These are phyloP conservation scores for Colletotrichum spaethianum DNA, from an alignment of 2,329 filamentous ascomycete genomes.

Conservation along the genomic window DNA sequence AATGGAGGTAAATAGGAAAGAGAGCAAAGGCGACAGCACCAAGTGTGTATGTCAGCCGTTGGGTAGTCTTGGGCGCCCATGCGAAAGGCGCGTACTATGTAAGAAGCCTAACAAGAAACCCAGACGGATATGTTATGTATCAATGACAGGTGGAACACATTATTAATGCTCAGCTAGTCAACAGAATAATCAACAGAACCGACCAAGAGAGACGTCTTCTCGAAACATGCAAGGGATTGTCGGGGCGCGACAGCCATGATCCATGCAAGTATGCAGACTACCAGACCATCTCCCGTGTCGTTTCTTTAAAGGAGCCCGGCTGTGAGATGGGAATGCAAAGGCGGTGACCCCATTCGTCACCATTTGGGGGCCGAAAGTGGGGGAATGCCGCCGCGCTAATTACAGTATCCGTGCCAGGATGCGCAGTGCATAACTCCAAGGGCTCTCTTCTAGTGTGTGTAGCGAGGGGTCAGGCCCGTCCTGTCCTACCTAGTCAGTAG, in stretches of 20 bases:
- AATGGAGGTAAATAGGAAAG: too few species aligned
- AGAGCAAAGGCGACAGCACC: too few species aligned
- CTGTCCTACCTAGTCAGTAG: neutral
- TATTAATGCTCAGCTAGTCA: neutral
- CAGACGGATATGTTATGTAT: neutral
- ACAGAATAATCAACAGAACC: neutral
- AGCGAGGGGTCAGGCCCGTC: conserved; percentile 14
- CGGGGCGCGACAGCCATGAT: conserved; percentile 27
- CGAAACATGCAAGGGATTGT: conserved; percentile 25
- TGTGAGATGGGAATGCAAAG: conserved; percentile 23
- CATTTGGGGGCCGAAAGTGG: conserved; percentile 27
- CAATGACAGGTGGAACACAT: neutral
- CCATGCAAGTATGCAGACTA: conserved; percentile 12
- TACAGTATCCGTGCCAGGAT: conserved; percentile 9
- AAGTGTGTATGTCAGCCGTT: neutral
- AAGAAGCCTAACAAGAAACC: neutral
- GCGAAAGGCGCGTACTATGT: neutral
- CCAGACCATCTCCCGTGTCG: conserved; percentile 19
- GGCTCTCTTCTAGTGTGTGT: neutral
- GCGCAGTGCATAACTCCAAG: conserved; percentile 7
- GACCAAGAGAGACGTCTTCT: neutral
- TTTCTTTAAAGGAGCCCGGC: conserved; percentile 17
- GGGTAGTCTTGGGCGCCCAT: neutral
- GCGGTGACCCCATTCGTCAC: conserved; percentile 38
- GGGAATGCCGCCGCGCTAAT: conserved; percentile 37